A percentile compares a stretch with the other conserved stretches of the same genome.
Evolutionary conservation across 257 asterid genomes (phyloP).

Genomic region (Orobanche coerulescens): DNA sequence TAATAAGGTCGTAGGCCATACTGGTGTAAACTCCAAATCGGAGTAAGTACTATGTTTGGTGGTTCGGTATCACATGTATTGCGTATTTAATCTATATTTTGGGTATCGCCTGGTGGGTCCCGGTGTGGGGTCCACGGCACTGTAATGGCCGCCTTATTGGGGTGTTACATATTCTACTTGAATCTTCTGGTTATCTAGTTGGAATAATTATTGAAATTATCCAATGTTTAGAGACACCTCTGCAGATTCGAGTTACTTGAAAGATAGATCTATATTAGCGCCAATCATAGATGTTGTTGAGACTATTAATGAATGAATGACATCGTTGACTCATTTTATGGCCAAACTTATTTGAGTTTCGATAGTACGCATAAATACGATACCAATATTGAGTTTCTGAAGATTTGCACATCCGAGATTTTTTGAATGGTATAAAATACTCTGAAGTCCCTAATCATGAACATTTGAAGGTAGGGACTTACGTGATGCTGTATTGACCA

Average conservation of each 20-base stretch:
- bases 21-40: too few species aligned
- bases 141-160: too few species aligned
- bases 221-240: not conserved
- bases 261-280: not conserved
- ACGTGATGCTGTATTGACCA: not conserved
- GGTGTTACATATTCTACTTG: too few species aligned
- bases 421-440: too few species aligned
- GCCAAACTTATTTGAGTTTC: not conserved
- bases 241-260: not conserved
- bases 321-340: not conserved
- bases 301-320: not conserved
- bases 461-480: not conserved
- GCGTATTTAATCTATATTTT: too few species aligned
- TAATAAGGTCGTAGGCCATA: too few species aligned
- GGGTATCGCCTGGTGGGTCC: too few species aligned
- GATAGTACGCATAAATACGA: not conserved
- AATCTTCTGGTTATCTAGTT: too few species aligned
- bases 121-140: too few species aligned
- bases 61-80: too few species aligned
- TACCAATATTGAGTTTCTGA: not conserved
- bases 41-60: too few species aligned
- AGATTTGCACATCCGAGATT: not conserved
- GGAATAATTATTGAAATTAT: too few species aligned
- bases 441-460: not conserved
- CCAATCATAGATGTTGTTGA: not conserved